These are phyloP conservation scores for Quercus dentata DNA, from an alignment of 306 rosid species.

Conservation along the genomic window DNA sequence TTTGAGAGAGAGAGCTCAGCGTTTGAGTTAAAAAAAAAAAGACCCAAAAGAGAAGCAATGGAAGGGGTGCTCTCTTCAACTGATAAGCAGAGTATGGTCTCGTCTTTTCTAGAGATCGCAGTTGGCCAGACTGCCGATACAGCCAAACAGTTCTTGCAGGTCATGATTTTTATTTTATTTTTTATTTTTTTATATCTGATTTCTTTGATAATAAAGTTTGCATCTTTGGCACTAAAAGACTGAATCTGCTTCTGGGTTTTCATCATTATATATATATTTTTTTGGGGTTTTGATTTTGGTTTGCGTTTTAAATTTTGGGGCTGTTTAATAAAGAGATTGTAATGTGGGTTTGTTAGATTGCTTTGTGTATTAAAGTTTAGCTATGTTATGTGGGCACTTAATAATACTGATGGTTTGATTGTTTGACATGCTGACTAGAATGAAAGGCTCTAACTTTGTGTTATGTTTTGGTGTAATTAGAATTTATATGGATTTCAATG, in stretches of 20 bases:
- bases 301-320: neutral
- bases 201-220: neutral
- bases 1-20: neutral
- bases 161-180: neutral
- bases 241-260: neutral
- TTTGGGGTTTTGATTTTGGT: neutral
- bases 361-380: neutral
- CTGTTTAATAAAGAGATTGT: neutral
- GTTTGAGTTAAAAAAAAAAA: neutral
- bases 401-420: neutral
- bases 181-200: neutral
- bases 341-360: neutral
- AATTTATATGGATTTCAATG: neutral
- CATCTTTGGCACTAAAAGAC: neutral
- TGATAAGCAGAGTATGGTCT: conserved; percentile 46
- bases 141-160: conserved; percentile 51
- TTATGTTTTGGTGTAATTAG: too few species aligned
- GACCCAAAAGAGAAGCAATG: conserved; percentile 14
- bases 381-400: neutral
- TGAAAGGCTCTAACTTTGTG: neutral
- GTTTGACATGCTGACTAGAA: neutral
- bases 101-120: conserved; percentile 54
- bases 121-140: conserved; percentile 50
- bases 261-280: neutral
- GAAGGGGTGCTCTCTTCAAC: conserved; percentile 31